Conservation (phyloP, 2,329 filamentous ascomycete genomes). For the Hypoxylon sp. region DNA sequence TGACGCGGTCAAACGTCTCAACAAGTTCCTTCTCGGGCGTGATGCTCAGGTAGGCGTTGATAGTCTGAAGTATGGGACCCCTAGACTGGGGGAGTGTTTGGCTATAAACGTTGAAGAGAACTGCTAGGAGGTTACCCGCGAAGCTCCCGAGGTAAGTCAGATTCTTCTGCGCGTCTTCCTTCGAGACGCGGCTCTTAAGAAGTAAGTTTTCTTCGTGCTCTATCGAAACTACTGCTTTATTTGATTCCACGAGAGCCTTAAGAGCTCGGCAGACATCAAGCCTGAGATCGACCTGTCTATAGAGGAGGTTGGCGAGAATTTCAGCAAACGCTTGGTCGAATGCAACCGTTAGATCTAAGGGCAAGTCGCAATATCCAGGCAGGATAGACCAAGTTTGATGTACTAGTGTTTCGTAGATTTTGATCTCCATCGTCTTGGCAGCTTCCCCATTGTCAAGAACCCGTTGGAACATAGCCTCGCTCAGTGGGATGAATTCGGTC, state of each 20-base stretch:
- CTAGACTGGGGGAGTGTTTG: conserved; percentile 93
- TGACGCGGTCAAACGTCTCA: conserved; percentile 89
- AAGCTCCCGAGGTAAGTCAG: conserved; percentile 83
- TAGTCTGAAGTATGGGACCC: conserved; percentile 90
- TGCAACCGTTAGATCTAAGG: conserved; percentile 78
- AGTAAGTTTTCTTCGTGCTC: conserved; percentile 78
- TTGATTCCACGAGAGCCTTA: conserved; percentile 90
- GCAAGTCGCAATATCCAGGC: conserved; percentile 94
- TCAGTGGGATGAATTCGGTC: conserved; percentile 86
- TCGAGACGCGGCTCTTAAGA: conserved; percentile 81
- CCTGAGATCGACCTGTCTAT: conserved; percentile 88
- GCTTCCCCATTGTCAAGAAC: conserved; percentile 84
- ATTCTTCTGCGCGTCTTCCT: conserved; percentile 80
- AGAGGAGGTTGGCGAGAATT: conserved; percentile 89
- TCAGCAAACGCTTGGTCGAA: conserved; percentile 94
- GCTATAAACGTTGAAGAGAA: conserved; percentile 99
- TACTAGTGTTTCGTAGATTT: conserved; percentile 92
- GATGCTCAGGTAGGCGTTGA: conserved; percentile 94
- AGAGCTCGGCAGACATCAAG: conserved; percentile 88
- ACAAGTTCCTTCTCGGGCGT: conserved; percentile 82
- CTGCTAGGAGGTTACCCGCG: conserved; percentile 89
- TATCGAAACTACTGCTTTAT: conserved; percentile 80
- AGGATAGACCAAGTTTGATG: conserved; percentile 95
- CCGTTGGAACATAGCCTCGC: conserved; percentile 88
- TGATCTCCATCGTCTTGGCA: conserved; percentile 94